Percentiles rank a stretch among this genome's conserved stretches.
Conservation (phyloP, 2,329 filamentous ascomycete species). For the Xylariaceae sp. region DNA sequence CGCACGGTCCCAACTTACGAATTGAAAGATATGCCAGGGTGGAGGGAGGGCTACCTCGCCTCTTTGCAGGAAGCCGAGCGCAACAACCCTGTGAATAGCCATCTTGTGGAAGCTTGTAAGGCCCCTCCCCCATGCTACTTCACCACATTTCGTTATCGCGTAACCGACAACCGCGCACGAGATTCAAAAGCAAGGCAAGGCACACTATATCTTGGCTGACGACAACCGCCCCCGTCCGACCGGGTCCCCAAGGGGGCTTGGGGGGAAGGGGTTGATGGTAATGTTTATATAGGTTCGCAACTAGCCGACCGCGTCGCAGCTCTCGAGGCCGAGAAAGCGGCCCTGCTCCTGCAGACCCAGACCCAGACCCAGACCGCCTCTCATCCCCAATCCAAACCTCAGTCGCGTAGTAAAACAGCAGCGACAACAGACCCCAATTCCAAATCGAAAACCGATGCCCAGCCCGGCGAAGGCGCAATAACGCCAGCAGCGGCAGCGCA, state of each 20-base stretch:
- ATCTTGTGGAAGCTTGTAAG: constrained; percentile 76
- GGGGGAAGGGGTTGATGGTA: too few species aligned
- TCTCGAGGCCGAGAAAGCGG: constrained; percentile 53
- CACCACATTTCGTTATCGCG: neutral
- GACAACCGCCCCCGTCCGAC: too few species aligned
- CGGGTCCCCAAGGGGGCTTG: too few species aligned
- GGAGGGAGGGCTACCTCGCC: constrained; percentile 75
- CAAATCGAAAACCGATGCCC: constrained; percentile 27
- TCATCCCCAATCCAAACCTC: too few species aligned
- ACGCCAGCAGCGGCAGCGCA: constrained; percentile 35
- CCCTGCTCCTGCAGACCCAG: constrained; percentile 9
- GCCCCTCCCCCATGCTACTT: constrained; percentile 5
- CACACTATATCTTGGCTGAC: too few species aligned
- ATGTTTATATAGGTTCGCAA: constrained; percentile 33
- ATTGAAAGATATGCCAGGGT: constrained; percentile 59
- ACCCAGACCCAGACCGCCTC: neutral
- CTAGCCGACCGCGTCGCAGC: constrained; percentile 55
- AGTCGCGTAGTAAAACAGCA: too few species aligned
- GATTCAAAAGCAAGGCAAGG: too few species aligned
- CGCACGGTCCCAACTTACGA: too few species aligned
- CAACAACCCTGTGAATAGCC: constrained; percentile 55
- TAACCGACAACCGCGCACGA: too few species aligned
- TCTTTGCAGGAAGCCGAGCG: constrained; percentile 68
- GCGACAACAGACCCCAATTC: constrained; percentile 22
- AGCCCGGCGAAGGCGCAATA: constrained; percentile 22